Base-by-base conservation (phyloP, 306 rosid genomes). In the Clitoria ternatea region DNA sequence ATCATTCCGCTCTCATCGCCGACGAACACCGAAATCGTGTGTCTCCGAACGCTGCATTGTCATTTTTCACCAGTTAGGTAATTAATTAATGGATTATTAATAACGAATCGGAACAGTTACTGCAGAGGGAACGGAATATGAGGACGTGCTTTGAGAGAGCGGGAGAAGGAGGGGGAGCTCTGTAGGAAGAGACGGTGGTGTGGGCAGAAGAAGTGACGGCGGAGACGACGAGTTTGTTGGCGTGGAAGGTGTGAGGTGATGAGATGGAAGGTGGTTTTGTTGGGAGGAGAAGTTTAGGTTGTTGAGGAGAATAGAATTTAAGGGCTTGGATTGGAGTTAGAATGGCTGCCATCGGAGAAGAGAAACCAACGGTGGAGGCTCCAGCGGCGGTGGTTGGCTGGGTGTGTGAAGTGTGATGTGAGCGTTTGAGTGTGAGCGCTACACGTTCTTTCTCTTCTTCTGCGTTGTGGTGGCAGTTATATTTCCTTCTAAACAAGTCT, bases 1-100 rank as follows among this genome's bases (percentile, higher is more conserved):
- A 88, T 90, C 97, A 90, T 88, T 70, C 97, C 97, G 48, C 92
- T 88, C 77, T 90, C 97, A 40, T 90, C 97, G 0, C 95, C 95
- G 23, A 90, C 97, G 66, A 90, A 90, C 50, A 90, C 97, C 24
- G 95, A 88, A 64, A 90, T 88, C 24, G 95, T 83, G 73, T 88
- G 97, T 43, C 95, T 68, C 66, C 82, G 76, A 72, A 85, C 89
- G 81, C 94, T 77, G 60, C 81, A 52, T 52, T 64, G 19, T 40
- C 14, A 61, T 27, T 14, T n/a, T n/a, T n/a, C n/a, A n/a, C n/a
- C n/a, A n/a, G n/a, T n/a, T n/a, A n/a, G 14, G 48, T 66, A 5
- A 44, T 30, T 15, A 14, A 53, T 17, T 24, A 20, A 35, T 20
- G 2, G 24, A 64, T 8, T 7, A 36, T 3, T 36, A 15, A 18